Evolutionary conservation across 1,284 basidiomycete genomes (phyloP), one percentile per base, ranked within the genome.

Genomic region (Apiotrichum mycotoxinovorans): DNA sequence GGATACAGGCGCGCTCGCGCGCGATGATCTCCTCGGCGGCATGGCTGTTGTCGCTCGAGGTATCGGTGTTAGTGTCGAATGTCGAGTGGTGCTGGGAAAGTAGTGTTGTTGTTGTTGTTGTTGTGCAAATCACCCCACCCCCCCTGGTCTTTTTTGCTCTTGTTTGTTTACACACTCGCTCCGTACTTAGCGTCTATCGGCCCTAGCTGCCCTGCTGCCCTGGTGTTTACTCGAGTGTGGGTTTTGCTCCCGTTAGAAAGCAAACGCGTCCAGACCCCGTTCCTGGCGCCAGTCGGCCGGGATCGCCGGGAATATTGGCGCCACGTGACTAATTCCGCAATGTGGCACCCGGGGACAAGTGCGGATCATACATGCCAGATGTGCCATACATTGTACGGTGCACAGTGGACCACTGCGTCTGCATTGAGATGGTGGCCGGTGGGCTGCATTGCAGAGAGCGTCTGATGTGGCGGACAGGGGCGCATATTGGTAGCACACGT

Each of bases 21-120:
- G 54, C 10, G 52, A 54, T 22, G 59, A 48, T 38, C 55, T 44
- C 40, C 56, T 55, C 5, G 56, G 60, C 47, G 60, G 60, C 60
- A 61, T 61, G 52, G 35, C 46, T 37, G 44, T 26, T 27, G 41
- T 42, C 23, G 47, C 34, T 38, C 48, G 43, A 33, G 51, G 35
- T 30, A 30, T 30, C 30, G 30, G 30, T 43, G 53, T 3, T 34
- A 34, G n/a, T 34, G 27, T 23, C 43, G 45, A 38, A 20, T 40
- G 20, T 38, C 52, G 44, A 30, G 23, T 50, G 34, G 23, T 40
- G 46, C 37, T 33, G 57, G 38, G 42, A 40, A 40, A 33, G 27
- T 18, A 23, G 23, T 25, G 45, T 38, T 26, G 37, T 17, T 38
- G 46, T 49, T 51, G 33, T 53, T 44, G 37, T 49, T 53, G 47